Percentiles rank a stretch among this genome's conserved stretches.
Evolutionary conservation across 139 green algal genomes (phyloP).

Genomic region (Tetratostichococcus sp.): DNA sequence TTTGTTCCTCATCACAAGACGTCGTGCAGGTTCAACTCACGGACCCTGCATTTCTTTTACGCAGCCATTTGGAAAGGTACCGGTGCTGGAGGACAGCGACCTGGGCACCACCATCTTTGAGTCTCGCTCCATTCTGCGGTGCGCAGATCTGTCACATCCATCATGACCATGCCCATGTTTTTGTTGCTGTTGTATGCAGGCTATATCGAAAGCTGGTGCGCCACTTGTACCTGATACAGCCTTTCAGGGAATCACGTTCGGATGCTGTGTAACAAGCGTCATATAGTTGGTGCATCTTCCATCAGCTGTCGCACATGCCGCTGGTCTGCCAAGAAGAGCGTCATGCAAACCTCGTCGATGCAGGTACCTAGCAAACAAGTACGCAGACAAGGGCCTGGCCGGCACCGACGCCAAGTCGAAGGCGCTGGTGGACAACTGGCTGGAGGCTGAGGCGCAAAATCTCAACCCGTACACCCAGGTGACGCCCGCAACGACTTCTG

Average conservation of each 20-base stretch:
- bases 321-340: not conserved
- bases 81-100: not conserved
- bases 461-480: not conserved
- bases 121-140: not conserved
- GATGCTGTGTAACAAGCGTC: too few relatives aligned
- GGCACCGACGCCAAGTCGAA: not conserved
- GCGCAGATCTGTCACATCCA: not conserved
- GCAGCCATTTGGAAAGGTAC: not conserved
- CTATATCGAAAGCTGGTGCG: too few relatives aligned
- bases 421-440: not conserved
- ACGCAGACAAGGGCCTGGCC: not conserved
- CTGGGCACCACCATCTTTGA: not conserved
- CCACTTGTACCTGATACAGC: too few relatives aligned
- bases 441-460: not conserved
- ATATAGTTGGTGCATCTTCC: too few relatives aligned
- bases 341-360: not conserved
- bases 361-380: not conserved
- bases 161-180: too few relatives aligned
- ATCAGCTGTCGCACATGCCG: too few relatives aligned
- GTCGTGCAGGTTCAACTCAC: too few relatives aligned
- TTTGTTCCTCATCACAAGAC: too few relatives aligned
- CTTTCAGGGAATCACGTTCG: too few relatives aligned
- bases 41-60: too few relatives aligned
- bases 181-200: too few relatives aligned
- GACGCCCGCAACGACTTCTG: too few relatives aligned